Conservation (phyloP, 257 asterid genomes). For the Parsonsia alboflavescens region DNA sequence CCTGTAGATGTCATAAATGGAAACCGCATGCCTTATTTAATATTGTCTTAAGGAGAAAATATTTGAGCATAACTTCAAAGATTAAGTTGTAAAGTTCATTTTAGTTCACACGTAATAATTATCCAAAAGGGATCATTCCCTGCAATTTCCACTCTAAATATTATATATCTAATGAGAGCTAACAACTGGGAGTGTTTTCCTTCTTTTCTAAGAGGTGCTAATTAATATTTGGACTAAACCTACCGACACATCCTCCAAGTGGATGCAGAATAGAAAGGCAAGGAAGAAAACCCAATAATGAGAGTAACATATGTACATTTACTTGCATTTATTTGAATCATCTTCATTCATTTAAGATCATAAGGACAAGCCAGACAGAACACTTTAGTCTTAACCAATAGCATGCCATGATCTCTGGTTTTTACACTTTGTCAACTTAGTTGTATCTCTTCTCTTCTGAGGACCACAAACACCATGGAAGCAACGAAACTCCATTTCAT, state of each 20-base stretch:
- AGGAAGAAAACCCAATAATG: neutral
- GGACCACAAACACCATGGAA: conserved; percentile 14
- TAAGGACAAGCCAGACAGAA: conserved; percentile 1
- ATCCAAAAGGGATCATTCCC: too few species aligned
- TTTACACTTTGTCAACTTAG: neutral
- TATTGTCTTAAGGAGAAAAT: neutral
- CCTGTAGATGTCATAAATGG: neutral
- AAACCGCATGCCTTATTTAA: neutral
- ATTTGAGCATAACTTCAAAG: neutral
- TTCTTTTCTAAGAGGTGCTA: neutral
- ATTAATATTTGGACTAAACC: neutral
- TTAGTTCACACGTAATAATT: too few species aligned
- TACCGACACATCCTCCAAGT: neutral
- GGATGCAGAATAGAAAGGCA: neutral
- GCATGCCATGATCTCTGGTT: neutral
- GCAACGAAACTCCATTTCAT: neutral
- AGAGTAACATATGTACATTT: neutral
- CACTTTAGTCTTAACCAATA: neutral
- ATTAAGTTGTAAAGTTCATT: neutral
- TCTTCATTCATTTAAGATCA: neutral
- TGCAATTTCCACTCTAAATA: too few species aligned
- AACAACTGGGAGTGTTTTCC: neutral
- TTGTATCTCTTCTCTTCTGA: neutral
- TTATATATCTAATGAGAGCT: too few species aligned
- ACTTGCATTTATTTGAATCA: neutral